phyloP scores from a whole-genome alignment of 2,329 filamentous ascomycete species.

The Lasiodiplodia citricola region DNA sequence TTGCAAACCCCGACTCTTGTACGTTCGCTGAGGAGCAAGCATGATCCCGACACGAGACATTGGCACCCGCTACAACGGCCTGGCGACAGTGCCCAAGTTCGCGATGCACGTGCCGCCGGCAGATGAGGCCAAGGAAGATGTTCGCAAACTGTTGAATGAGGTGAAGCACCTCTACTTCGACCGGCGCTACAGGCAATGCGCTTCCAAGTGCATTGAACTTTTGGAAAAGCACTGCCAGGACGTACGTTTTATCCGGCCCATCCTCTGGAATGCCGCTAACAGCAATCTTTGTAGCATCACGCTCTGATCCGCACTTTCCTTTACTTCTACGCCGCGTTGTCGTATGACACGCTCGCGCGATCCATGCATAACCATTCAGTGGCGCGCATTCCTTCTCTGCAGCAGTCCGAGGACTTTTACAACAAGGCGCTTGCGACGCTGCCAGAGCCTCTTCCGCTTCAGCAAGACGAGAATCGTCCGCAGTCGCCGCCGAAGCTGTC shows the following conservation, averaged over 20 bases:
- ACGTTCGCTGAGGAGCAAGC: background rate
- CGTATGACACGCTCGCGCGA: conserved; percentile 44
- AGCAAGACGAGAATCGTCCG: background rate
- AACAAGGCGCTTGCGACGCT: conserved; percentile 37
- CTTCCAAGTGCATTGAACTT: conserved; percentile 35
- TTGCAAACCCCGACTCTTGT: background rate
- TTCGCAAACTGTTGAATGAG: conserved; percentile 23
- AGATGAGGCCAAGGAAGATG: background rate
- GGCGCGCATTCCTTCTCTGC: conserved; percentile 39
- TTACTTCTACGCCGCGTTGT: conserved; percentile 45
- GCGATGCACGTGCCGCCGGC: conserved; percentile 8
- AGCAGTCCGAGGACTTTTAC: conserved; percentile 43
- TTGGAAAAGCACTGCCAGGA: conserved; percentile 30
- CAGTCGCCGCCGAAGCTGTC: conserved; percentile 5
- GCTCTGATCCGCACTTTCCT: conserved; percentile 42
- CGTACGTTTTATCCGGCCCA: background rate
- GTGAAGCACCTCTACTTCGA: conserved; percentile 31
- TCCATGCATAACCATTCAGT: conserved; percentile 37
- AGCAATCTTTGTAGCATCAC: conserved; percentile 35
- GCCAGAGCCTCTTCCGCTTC: background rate
- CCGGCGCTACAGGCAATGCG: conserved; percentile 45
- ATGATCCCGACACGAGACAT: conserved; percentile 13
- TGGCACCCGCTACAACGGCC: conserved; percentile 12
- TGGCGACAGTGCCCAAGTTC: conserved; percentile 18
- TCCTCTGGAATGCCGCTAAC: background rate